Evolutionary conservation across 176 grass and related monocot genomes (phyloP).

Genomic region (Echinochloa phyllopogon): DNA sequence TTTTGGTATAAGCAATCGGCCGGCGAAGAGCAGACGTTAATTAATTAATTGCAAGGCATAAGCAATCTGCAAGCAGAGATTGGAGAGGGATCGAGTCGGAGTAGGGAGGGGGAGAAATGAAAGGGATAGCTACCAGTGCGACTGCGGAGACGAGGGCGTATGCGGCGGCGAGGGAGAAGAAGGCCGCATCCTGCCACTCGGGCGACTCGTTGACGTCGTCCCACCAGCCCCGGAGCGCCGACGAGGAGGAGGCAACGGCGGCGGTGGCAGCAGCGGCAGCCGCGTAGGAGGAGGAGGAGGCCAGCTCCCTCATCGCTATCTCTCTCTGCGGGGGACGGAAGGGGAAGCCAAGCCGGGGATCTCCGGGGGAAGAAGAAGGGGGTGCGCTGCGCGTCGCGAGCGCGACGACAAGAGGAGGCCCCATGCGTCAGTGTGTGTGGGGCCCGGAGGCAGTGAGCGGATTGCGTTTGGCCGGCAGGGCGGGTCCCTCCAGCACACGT

Average conservation of each 20-base stretch:
- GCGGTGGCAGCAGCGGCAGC: background rate
- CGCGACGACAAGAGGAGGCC: too few species aligned
- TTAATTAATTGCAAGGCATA: too few species aligned
- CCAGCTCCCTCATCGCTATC: conserved; percentile 43
- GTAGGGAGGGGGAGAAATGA: background rate
- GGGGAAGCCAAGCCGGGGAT: too few species aligned
- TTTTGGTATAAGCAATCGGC: too few species aligned
- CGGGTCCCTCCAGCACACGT: too few species aligned
- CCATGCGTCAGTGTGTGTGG: conserved; percentile 5
- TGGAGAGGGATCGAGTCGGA: too few species aligned
- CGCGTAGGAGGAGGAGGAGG: background rate
- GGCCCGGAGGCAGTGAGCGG: too few species aligned
- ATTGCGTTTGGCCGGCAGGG: background rate
- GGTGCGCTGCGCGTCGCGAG: too few species aligned
- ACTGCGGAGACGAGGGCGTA: conserved; percentile 85
- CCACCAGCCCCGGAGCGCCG: conserved; percentile 65
- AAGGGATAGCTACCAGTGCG: conserved; percentile 65
- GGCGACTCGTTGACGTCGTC: conserved; percentile 71
- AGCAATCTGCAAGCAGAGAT: too few species aligned
- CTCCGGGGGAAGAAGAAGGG: too few species aligned
- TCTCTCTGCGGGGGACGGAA: too few species aligned
- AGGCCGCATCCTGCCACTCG: conserved; percentile 81
- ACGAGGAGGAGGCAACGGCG: background rate
- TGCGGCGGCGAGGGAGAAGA: conserved; percentile 82
- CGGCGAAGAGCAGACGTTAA: too few species aligned